Base-by-base conservation (phyloP, 169 alveolate genomes). In the Eimeria tenella region DNA sequence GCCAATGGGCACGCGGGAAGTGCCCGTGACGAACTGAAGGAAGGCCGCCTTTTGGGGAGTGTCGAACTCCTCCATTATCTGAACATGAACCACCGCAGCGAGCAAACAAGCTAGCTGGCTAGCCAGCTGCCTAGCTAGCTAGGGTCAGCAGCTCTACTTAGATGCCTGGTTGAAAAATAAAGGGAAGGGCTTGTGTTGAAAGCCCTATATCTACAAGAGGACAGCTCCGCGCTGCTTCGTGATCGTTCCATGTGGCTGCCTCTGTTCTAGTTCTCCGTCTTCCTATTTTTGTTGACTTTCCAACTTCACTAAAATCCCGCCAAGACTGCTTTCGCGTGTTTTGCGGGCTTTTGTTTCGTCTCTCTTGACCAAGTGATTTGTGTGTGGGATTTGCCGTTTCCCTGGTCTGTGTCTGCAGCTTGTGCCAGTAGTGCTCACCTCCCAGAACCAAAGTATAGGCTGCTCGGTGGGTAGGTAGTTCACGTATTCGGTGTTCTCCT, bases 1-100 rank as follows among this genome's bases (percentile, higher is more conserved):
- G 75, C 99, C 99, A 55, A 99, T 94, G 53, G 99, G 99, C 19
- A 99, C 99, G 95, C 98, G 98, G 11, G 99, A 95, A n/a, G 96
- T 97, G 86, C 99, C 99, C n/a, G 99, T 99, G 13, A 98, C 99
- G 94, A 99, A 99, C 95, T 98, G 96, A 42, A 94, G 94, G 86
- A 94, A 94, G 42, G 93, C 91, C 42, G 96, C 95, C 25, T 62
- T 60, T 68, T 82, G 84, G 42, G 70, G 21, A 9, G 77, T 81
- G 55, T 91, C 95, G 89, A 94, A 83, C n/a, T 56, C 91, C 52
- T 93, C 94, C 75, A 94, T 50, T 42, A 79, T 63, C 90, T 68
- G 89, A 15, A 52, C 65, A 75, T 8, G 49, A 42, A 42, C 42
- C 42, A 31, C 42, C 42, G 42, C 13, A 10, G 19, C 68, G 4